Evolutionary conservation across 1,284 basidiomycete species (phyloP).

Genomic region (Moesziomyces sp.): DNA sequence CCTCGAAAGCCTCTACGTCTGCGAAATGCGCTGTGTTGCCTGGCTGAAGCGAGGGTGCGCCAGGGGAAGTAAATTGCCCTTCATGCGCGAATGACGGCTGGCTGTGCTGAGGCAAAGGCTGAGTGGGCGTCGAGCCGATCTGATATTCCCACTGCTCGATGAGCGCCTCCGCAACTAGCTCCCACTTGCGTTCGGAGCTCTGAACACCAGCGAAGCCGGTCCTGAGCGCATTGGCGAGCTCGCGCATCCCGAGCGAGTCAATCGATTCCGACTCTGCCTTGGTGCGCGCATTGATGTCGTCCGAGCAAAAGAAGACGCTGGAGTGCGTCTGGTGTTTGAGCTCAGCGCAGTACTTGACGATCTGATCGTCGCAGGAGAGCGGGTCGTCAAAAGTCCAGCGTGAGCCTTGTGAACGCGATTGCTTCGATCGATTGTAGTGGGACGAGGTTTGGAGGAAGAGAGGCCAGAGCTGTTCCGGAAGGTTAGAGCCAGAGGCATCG

Average conservation of each 20-base stretch:
- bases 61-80: too few species aligned
- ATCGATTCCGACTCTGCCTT: constrained; percentile 40
- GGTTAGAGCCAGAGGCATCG: constrained; percentile 13
- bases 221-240: constrained; percentile 26
- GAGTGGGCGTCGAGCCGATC: background rate
- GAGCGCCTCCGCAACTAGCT: constrained; percentile 26
- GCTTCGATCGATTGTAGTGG: constrained; percentile 18
- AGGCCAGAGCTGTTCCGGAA: constrained; percentile 29
- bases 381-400: constrained; percentile 7
- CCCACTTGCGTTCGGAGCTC: constrained; percentile 25
- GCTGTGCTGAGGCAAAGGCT: background rate
- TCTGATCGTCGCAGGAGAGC: constrained; percentile 34
- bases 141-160: constrained; percentile 51
- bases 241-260: constrained; percentile 37
- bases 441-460: constrained; percentile 31
- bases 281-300: constrained; percentile 51
- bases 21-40: background rate
- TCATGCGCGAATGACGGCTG: background rate
- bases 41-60: background rate
- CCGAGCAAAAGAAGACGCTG: constrained; percentile 36
- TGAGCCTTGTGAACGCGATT: background rate
- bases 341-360: constrained; percentile 36
- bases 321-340: constrained; percentile 25
- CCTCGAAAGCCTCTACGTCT: constrained; percentile 7
- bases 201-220: constrained; percentile 12